A percentile compares a stretch with the other conserved stretches of the same genome.
phyloP scores from a whole-genome alignment of 345 rosid species.

The Eucalyptus polybractea region DNA sequence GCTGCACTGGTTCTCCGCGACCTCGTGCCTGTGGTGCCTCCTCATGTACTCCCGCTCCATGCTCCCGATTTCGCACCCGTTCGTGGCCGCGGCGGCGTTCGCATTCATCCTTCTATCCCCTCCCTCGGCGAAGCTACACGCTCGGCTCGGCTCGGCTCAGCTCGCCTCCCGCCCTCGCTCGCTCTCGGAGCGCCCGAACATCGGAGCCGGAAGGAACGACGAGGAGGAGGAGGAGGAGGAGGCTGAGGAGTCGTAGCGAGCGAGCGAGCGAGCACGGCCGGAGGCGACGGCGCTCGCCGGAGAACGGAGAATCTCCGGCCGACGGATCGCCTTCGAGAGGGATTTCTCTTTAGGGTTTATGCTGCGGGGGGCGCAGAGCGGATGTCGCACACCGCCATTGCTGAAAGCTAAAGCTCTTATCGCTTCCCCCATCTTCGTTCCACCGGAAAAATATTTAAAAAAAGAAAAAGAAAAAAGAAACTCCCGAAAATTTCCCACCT shows the following conservation, averaged over 20 bases:
- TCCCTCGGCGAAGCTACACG: neutral
- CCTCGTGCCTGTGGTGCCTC: constrained; percentile 55
- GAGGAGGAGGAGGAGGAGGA: neutral
- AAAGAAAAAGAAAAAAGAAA: accelerated
- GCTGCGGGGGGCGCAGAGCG: neutral
- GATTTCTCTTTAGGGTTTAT: neutral
- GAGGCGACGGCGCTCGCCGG: neutral
- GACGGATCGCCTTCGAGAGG: neutral
- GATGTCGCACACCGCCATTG: neutral
- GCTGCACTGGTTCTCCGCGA: constrained; percentile 60
- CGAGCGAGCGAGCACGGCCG: neutral
- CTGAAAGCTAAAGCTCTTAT: neutral
- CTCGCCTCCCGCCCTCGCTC: neutral
- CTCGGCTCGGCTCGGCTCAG: neutral
- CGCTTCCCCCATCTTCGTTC: neutral
- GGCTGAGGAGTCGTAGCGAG: neutral
- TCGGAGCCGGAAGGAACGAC: neutral
- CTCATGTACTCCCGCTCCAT: constrained; percentile 43
- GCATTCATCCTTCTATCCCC: constrained; percentile 3
- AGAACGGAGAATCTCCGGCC: neutral
- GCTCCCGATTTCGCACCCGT: constrained; percentile 8
- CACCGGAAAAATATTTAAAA: neutral
- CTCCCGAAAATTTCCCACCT: neutral
- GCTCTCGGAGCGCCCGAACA: neutral
- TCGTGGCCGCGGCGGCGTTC: constrained; percentile 3